These are phyloP conservation scores for Syzygium jambos DNA, from an alignment of 345 rosid genomes.

Conservation along the genomic window DNA sequence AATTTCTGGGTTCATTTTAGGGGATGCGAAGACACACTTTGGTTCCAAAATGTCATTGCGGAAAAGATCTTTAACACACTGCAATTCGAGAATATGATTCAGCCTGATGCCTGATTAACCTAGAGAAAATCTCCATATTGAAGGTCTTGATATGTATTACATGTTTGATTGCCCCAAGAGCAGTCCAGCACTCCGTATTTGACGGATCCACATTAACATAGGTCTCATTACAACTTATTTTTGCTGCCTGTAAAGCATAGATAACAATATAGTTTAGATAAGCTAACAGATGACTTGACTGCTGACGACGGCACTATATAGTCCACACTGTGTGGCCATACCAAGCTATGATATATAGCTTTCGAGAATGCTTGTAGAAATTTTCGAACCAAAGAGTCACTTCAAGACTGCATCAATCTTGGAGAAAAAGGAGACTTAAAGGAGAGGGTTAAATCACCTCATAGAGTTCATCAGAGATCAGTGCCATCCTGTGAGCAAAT, in stretches of 20 bases:
- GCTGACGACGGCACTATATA: neutral
- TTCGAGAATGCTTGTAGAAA: neutral
- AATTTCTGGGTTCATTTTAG: slow-evolving; percentile 4
- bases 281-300: neutral
- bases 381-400: neutral
- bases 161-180: slow-evolving; percentile 9
- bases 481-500: slow-evolving; percentile 19
- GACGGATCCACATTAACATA: slow-evolving; percentile 12
- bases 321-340: neutral
- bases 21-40: slow-evolving; percentile 18
- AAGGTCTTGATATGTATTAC: neutral
- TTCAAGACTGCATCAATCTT: neutral
- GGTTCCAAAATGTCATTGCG: slow-evolving; percentile 15
- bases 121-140: neutral
- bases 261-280: neutral
- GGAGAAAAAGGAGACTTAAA: neutral
- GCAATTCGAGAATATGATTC: neutral
- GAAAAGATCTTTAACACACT: slow-evolving; percentile 19
- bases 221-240: slow-evolving; percentile 15
- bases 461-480: slow-evolving; percentile 22
- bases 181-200: slow-evolving; percentile 10
- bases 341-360: neutral
- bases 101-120: neutral
- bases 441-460: neutral
- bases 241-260: slow-evolving; percentile 6